Evolutionary conservation across 768 basidiomycete species (phyloP).

Genomic region (Lentinus brumalis): DNA sequence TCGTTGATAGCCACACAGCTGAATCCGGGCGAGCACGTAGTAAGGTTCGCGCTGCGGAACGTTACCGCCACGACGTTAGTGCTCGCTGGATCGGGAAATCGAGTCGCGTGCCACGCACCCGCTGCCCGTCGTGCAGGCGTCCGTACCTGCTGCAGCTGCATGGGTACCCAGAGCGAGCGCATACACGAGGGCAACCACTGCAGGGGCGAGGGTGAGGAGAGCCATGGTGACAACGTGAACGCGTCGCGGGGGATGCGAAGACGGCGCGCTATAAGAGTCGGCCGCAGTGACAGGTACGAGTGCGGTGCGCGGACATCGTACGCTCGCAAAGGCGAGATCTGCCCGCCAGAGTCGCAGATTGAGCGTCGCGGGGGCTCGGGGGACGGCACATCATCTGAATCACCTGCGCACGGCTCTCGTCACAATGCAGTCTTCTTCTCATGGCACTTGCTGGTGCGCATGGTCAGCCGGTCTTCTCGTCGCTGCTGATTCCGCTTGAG

Average conservation of each 20-base stretch:
- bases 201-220: neutral
- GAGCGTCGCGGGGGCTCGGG: no score
- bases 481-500: neutral
- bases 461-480: neutral
- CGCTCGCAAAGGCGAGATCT: no score
- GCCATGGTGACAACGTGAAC: conserved; percentile 1
- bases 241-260: neutral
- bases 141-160: neutral
- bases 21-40: conserved; percentile 15
- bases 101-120: neutral
- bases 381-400: no score
- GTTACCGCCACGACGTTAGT: neutral
- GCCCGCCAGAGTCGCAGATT: no score
- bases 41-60: conserved; percentile 9
- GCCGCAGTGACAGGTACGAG: no score
- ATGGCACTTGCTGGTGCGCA: neutral
- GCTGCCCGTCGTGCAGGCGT: conserved; percentile 2
- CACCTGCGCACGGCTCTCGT: no score
- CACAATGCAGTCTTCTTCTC: neutral
- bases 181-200: conserved; percentile 6
- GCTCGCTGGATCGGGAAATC: neutral
- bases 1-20: conserved; percentile 10
- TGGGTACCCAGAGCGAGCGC: neutral
- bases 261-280: neutral
- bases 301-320: no score